These are phyloP conservation scores for Reutealis trisperma DNA, from an alignment of 345 rosid species.

Conservation along the genomic window DNA sequence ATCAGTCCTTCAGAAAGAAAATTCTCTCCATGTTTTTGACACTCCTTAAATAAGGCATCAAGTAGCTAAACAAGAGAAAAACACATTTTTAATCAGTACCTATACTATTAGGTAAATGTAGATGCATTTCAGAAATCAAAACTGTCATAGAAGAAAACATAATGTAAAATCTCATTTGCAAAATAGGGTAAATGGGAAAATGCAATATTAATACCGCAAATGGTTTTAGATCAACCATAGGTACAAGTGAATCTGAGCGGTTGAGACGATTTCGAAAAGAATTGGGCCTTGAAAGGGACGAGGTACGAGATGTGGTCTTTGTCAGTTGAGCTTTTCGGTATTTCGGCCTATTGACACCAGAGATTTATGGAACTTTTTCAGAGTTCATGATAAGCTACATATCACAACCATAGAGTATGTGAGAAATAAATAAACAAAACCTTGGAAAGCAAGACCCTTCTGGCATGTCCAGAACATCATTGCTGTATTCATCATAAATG, in stretches of 20 bases:
- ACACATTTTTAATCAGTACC: conserved; percentile 24
- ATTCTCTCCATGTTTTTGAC: conserved; percentile 57
- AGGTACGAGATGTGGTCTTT: conserved; percentile 35
- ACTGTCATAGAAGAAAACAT: neutral
- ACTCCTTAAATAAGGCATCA: conserved; percentile 58
- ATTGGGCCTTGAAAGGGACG: conserved; percentile 45
- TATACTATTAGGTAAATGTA: neutral
- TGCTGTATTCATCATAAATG: conserved; percentile 91
- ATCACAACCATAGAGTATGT: neutral
- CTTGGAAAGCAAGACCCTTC: conserved; percentile 96
- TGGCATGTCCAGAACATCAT: conserved; percentile 79
- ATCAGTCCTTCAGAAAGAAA: conserved; percentile 73
- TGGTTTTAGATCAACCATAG: conserved; percentile 71
- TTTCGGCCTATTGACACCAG: conserved; percentile 48
- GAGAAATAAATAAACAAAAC: conserved; percentile 30
- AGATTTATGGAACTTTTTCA: conserved; percentile 11
- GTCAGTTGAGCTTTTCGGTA: conserved; percentile 43
- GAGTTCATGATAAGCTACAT: neutral
- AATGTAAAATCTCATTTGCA: neutral
- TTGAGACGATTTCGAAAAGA: conserved; percentile 55
- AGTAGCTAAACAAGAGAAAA: conserved; percentile 52
- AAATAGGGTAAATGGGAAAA: neutral
- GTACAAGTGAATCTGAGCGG: conserved; percentile 52
- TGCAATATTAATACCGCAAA: conserved; percentile 52
- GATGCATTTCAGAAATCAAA: neutral